Evolutionary conservation across 2,329 filamentous ascomycete genomes (phyloP).

Genomic region (Aspergillus unguis): DNA sequence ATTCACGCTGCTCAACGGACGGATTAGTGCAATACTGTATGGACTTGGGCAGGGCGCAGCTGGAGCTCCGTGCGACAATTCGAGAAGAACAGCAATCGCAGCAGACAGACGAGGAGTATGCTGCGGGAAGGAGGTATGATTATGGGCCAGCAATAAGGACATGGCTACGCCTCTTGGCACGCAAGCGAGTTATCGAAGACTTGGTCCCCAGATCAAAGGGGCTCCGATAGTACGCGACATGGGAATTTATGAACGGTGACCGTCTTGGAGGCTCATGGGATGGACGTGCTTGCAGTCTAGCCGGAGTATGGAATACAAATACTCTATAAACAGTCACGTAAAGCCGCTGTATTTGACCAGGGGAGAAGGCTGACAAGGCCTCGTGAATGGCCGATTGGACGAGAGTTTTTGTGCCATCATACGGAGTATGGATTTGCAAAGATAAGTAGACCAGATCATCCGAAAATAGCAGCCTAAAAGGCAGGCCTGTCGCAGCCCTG

Average conservation of each 20-base stretch:
- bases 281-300: neutral
- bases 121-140: conserved; percentile 52
- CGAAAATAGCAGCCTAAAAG: neutral
- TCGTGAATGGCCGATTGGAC: conserved; percentile 22
- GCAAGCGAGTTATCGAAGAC: conserved; percentile 57
- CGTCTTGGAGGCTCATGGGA: neutral
- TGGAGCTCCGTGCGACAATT: conserved; percentile 33
- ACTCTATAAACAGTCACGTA: neutral
- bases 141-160: conserved; percentile 65
- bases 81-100: conserved; percentile 40
- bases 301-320: neutral
- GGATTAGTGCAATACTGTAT: conserved; percentile 32
- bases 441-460: neutral
- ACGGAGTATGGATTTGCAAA: neutral
- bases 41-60: conserved; percentile 31
- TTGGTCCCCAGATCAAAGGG: conserved; percentile 14
- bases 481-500: neutral
- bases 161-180: conserved; percentile 68
- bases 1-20: conserved; percentile 23
- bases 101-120: conserved; percentile 40
- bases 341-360: conserved; percentile 1
- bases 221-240: neutral
- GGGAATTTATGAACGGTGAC: neutral
- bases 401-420: conserved; percentile 2
- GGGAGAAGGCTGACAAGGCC: conserved; percentile 2